phyloP scores from a whole-genome alignment of 352 stramenopile species.

The Phytophthora hibernalis region DNA sequence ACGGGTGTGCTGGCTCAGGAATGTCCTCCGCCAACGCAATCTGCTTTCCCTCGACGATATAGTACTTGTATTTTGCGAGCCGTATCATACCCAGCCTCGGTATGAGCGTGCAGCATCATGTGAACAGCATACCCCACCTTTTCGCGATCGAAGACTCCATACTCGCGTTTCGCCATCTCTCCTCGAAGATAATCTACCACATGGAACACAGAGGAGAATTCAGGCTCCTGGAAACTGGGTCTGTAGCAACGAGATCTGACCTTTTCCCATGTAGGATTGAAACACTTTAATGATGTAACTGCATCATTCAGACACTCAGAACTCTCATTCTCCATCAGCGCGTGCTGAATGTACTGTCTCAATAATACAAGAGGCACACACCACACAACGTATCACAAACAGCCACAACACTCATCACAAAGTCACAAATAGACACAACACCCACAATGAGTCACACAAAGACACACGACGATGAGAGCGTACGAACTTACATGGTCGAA shows the following conservation, averaged over 20 bases:
- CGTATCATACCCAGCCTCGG: constrained; percentile 3
- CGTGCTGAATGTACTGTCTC: constrained; percentile 1
- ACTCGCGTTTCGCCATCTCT: not conserved
- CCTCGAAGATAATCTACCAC: not conserved
- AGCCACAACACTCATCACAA: not conserved
- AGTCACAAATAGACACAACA: not conserved
- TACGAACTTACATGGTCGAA: not conserved
- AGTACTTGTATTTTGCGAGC: no score
- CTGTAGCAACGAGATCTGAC: no score
- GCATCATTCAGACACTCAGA: not conserved
- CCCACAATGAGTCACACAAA: not conserved
- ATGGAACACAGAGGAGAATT: constrained; percentile 1
- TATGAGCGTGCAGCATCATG: not conserved
- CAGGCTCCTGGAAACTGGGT: not conserved
- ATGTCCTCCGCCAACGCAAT: not conserved
- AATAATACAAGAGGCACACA: not conserved
- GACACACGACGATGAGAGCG: not conserved
- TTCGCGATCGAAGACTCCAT: not conserved
- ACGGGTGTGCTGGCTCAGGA: not conserved
- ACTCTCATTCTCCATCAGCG: constrained; percentile 4
- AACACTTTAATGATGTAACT: constrained; percentile 4
- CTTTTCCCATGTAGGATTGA: constrained; percentile 2
- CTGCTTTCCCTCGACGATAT: not conserved
- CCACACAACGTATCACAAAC: not conserved
- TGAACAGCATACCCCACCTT: constrained; percentile 1